phyloP scores from a whole-genome alignment of 257 asterid genomes.

The Solanum okadae region DNA sequence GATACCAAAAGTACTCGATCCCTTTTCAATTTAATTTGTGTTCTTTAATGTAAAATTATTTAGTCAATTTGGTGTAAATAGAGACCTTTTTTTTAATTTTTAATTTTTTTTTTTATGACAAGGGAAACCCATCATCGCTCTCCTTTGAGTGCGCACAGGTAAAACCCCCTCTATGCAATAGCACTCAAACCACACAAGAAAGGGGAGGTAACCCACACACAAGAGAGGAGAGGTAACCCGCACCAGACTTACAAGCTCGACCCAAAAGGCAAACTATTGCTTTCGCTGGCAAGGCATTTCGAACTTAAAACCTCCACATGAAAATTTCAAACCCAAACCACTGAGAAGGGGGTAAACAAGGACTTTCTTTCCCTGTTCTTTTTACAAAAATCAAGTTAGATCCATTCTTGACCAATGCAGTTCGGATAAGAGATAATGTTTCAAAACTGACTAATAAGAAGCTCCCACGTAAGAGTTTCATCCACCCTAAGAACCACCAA shows the following conservation, averaged over 20 bases:
- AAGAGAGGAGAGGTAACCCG: too few relatives aligned
- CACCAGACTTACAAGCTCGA: too few relatives aligned
- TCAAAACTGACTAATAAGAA: constrained; percentile 33
- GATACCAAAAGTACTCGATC: background rate
- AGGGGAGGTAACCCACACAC: too few relatives aligned
- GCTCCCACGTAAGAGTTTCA: background rate
- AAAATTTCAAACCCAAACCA: too few relatives aligned
- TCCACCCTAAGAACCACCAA: constrained; percentile 42
- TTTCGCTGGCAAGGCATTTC: fast-evolving
- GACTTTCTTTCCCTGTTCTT: background rate
- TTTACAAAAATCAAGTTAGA: background rate
- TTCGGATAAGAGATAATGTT: constrained; percentile 63
- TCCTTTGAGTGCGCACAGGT: fast-evolving
- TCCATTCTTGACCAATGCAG: background rate
- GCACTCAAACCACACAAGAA: fast-evolving
- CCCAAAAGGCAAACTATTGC: fast-evolving
- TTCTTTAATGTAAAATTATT: background rate
- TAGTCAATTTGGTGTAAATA: background rate
- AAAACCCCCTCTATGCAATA: too few relatives aligned
- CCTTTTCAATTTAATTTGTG: background rate
- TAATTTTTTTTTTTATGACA: too few relatives aligned
- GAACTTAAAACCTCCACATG: too few relatives aligned
- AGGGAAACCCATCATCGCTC: fast-evolving
- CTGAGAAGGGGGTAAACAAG: fast-evolving
- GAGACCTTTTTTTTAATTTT: too few relatives aligned